These are phyloP conservation scores for Lobosporangium transversale DNA, from an alignment of 192 early-diverging fungal species.

Conservation along the genomic window DNA sequence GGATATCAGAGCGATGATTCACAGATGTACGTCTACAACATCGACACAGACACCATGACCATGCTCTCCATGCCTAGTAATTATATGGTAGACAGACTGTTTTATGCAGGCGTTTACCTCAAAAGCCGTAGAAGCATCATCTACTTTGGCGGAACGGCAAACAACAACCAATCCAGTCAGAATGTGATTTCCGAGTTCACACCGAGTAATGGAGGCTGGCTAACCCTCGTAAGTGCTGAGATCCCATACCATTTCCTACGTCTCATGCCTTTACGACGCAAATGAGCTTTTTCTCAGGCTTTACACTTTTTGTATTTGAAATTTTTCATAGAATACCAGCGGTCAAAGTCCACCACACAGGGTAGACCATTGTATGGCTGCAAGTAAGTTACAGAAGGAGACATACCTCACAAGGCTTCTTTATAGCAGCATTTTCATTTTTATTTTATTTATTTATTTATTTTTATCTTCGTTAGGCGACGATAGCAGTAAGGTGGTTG, in stretches of 20 bases:
- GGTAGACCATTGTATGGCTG: slow-evolving; percentile 9
- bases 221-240: background rate
- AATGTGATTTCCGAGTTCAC: slow-evolving; percentile 11
- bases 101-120: slow-evolving; percentile 12
- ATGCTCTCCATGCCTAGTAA: slow-evolving; percentile 17
- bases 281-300: background rate
- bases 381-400: background rate
- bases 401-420: background rate
- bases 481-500: slow-evolving; percentile 16
- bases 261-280: background rate
- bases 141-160: slow-evolving; percentile 7
- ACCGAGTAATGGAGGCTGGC: slow-evolving; percentile 10
- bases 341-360: slow-evolving; percentile 9
- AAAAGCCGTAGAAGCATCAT: slow-evolving; percentile 14
- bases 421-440: background rate
- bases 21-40: slow-evolving; percentile 19
- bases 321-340: background rate
- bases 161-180: background rate
- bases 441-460: background rate
- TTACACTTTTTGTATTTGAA: background rate
- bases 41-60: slow-evolving; percentile 7
- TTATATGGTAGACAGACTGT: slow-evolving; percentile 2
- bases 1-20: slow-evolving; percentile 19
- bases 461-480: too few species aligned
- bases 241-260: background rate